Evolutionary conservation across 352 stramenopile genomes (phyloP), one percentile per base, ranked within the genome.

Genomic region (Aphanomyces cochlioides): DNA sequence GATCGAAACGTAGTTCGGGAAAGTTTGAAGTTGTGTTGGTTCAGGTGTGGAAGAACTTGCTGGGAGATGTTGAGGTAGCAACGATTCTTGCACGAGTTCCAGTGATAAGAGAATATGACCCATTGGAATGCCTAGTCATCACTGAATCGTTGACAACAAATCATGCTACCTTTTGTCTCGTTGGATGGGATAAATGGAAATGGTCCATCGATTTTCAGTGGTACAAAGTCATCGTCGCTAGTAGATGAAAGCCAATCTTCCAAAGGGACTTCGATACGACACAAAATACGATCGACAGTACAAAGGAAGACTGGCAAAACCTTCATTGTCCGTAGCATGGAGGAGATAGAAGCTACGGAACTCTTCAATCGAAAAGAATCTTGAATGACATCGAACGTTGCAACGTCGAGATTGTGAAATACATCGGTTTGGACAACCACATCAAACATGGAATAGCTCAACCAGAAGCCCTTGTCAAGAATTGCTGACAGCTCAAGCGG

Each of bases 361-460:
- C 78, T 89, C 59, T 77, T 73, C 41, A 93, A 74, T 5, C 85
- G 83, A 45, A 94, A 94, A 56, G 74, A 87, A 64, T 92, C 85
- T 15, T 81, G 83, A 53, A 94, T 90, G 3, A 83, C 67, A 10
- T 79, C 73, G 66, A 94, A 94, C 38, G 88, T 78, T 3, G 82
- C 75, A 7, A 66, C 39, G 4, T 78, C 69, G 5, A 93, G 72
- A 59, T 89, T 79, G 56, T 79, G 75, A 38, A 94, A 94, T 34
- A 92, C 76, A 54, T 93, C 85, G 0, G 84, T 94, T 59, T 91
- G 87, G 7, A 94, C 84, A 15, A 94, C 81, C 13, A 94, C 78
- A 41, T 89, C 85, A 60, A 94, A 94, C 4, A 94, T 75, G 34
- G 85, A 92, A 64, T 94, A 94, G 58, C 83, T 91, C 45, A 94